A percentile compares a stretch with the other conserved stretches of the same genome.
These are phyloP conservation scores for Phialophora tarda DNA, from an alignment of 2,329 filamentous ascomycete genomes.

Conservation along the genomic window DNA sequence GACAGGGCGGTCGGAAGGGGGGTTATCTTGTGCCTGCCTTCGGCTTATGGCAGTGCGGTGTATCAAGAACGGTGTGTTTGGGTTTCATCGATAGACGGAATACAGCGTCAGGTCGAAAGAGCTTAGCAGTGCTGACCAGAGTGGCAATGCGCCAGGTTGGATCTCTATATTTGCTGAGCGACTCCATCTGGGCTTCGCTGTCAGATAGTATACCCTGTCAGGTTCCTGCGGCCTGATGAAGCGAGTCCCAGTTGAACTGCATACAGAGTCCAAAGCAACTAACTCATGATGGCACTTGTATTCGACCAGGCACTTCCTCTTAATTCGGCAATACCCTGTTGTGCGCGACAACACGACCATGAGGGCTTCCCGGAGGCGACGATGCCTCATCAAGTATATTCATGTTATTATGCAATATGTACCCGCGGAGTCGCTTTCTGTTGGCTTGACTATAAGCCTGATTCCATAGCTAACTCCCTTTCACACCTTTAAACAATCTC, in stretches of 20 bases:
- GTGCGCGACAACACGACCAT: neutral
- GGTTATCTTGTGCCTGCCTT: neutral
- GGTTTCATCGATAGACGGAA: neutral
- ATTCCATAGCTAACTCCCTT: neutral
- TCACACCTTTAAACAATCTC: neutral
- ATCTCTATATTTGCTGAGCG: neutral
- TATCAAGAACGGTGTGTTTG: neutral
- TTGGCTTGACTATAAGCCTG: neutral
- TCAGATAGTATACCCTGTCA: neutral
- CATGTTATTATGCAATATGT: constrained; percentile 2
- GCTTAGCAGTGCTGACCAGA: too few species aligned
- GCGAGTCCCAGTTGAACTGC: neutral
- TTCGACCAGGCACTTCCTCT: neutral
- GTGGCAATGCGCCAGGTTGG: neutral
- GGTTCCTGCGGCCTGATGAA: neutral
- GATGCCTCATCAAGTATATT: neutral
- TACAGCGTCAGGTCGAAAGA: too few species aligned
- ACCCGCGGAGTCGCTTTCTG: neutral
- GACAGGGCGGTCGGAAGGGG: neutral
- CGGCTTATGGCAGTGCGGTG: neutral
- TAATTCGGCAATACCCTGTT: neutral
- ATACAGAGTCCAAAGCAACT: neutral
- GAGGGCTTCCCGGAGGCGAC: neutral
- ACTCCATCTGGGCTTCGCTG: neutral
- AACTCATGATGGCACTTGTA: neutral